Percentiles rank a stretch among this genome's conserved stretches.
phyloP scores from a whole-genome alignment of 2,329 filamentous ascomycete genomes.

The Fusarium lyarnte region DNA sequence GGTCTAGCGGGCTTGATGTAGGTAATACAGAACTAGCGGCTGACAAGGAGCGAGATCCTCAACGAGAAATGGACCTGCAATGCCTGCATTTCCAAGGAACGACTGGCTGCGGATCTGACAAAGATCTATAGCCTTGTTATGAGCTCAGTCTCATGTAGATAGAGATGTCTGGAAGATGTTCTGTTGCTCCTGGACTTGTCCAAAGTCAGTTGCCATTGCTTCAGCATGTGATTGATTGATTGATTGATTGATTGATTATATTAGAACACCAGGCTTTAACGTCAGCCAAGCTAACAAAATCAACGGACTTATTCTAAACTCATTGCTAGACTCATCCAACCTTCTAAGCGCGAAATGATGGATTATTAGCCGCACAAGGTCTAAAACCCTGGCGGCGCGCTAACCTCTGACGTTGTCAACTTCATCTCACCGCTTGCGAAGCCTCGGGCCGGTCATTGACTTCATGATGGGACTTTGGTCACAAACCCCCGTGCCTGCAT shows the following conservation, averaged over 20 bases:
- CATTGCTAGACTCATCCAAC: conserved; percentile 14
- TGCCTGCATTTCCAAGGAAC: conserved; percentile 22
- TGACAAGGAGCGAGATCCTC: conserved; percentile 23
- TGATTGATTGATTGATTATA: not conserved
- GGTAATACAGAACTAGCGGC: conserved; percentile 17
- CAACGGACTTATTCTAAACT: conserved; percentile 7
- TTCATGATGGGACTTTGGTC: conserved; percentile 27
- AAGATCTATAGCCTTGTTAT: conserved; percentile 23
- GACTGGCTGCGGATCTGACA: conserved; percentile 29
- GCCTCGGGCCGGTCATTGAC: conserved; percentile 14
- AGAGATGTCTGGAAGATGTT: not conserved
- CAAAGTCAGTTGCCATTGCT: not conserved
- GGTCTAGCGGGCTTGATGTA: conserved; percentile 13
- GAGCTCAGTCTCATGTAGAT: conserved; percentile 9
- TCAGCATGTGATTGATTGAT: conserved; percentile 1
- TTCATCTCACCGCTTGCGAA: conserved; percentile 37
- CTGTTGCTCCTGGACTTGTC: not conserved
- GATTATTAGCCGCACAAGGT: conserved; percentile 37
- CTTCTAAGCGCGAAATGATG: conserved; percentile 19
- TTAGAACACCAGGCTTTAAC: not conserved
- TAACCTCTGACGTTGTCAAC: conserved; percentile 31
- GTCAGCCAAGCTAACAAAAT: conserved; percentile 4
- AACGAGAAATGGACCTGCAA: conserved; percentile 8
- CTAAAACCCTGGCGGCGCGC: conserved; percentile 25
- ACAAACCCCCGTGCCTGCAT: conserved; percentile 22